A percentile compares a stretch with the other conserved stretches of the same genome.
These are phyloP conservation scores for Phlebopus sp. DNA, from an alignment of 1,284 basidiomycete genomes.

Conservation along the genomic window DNA sequence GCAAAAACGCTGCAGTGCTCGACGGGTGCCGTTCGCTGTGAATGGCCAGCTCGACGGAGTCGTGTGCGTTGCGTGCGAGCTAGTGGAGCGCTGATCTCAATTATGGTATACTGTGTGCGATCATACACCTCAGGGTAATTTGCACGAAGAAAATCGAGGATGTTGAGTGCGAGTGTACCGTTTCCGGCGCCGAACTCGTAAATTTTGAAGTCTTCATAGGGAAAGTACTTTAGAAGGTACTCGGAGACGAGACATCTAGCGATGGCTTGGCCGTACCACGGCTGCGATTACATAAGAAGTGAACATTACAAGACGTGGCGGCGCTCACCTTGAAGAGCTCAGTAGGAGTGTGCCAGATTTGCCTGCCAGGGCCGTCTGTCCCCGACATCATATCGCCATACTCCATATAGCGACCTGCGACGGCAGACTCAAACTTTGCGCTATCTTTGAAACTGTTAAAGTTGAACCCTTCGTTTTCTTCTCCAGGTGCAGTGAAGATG, in stretches of 20 bases:
- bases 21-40: constrained; percentile 60
- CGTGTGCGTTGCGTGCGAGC: constrained; percentile 63
- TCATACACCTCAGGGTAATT: constrained; percentile 91
- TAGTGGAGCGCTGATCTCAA: constrained; percentile 88
- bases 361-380: constrained; percentile 74
- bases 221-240: constrained; percentile 92
- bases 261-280: constrained; percentile 91
- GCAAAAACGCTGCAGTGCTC: constrained; percentile 85
- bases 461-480: constrained; percentile 53
- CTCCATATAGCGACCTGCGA: constrained; percentile 72
- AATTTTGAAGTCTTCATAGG: constrained; percentile 91
- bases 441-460: constrained; percentile 70
- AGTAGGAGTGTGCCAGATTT: constrained; percentile 99
- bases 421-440: constrained; percentile 77
- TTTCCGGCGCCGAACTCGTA: constrained; percentile 99
- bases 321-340: constrained; percentile 90
- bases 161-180: constrained; percentile 88
- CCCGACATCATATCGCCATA: constrained; percentile 61
- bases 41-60: constrained; percentile 29
- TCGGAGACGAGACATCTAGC: constrained; percentile 86
- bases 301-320: constrained; percentile 7
- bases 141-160: constrained; percentile 78
- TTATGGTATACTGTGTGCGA: constrained; percentile 86
- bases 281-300: constrained; percentile 46
- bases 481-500: constrained; percentile 74